Percentiles rank a stretch among this genome's conserved stretches.
Evolutionary conservation across 2,329 filamentous ascomycete species (phyloP).

Genomic region (Xylaria multiplex): DNA sequence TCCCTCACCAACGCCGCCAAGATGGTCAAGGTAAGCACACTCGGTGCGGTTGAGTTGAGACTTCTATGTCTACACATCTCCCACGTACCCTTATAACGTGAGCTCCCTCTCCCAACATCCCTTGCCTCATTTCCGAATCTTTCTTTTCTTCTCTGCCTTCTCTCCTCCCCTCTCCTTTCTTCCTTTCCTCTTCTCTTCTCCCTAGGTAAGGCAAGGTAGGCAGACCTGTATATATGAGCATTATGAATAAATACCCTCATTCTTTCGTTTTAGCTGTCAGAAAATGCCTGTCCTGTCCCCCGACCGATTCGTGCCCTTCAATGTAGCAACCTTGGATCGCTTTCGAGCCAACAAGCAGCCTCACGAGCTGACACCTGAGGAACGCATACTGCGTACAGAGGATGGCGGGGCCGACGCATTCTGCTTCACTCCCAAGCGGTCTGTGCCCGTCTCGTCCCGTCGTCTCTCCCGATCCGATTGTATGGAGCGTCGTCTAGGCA

Average conservation of each 20-base stretch:
- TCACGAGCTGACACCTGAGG: conserved; percentile 55
- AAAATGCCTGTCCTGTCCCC: conserved; percentile 47
- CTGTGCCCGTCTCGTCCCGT: conserved; percentile 44
- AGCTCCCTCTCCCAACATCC: background rate
- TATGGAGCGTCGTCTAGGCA: conserved; percentile 43
- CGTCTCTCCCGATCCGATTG: conserved; percentile 46
- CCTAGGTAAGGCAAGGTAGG: conserved; percentile 39
- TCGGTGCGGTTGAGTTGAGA: conserved; percentile 3
- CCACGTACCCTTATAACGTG: background rate
- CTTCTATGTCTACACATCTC: background rate
- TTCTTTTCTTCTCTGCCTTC: conserved; percentile 13
- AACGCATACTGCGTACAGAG: conserved; percentile 58
- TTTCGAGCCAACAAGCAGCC: conserved; percentile 58
- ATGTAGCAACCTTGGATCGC: conserved; percentile 55
- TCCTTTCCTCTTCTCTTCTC: conserved; percentile 21
- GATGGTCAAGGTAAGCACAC: background rate
- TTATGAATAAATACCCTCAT: conserved; percentile 45
- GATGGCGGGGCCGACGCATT: conserved; percentile 57
- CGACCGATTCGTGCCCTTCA: conserved; percentile 63
- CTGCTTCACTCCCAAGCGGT: conserved; percentile 48
- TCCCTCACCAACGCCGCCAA: background rate
- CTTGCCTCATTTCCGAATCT: background rate
- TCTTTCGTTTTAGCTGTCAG: conserved; percentile 41
- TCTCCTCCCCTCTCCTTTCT: conserved; percentile 16
- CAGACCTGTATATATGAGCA: conserved; percentile 29